Base-by-base conservation (phyloP, 1,284 basidiomycete genomes). In the Malassezia cuniculi region DNA sequence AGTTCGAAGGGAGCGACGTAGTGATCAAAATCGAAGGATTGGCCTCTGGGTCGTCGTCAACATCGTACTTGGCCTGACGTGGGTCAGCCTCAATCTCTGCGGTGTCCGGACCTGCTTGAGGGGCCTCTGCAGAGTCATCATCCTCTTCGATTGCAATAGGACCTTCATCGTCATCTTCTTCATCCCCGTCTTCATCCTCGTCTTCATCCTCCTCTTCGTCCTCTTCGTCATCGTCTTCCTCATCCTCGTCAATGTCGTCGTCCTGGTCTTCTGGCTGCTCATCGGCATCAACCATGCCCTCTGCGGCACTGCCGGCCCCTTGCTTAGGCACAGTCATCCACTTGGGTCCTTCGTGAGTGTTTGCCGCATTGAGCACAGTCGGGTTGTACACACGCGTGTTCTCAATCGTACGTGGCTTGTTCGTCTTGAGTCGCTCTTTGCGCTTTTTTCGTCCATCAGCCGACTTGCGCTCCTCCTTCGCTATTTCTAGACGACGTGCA, bases 311-410 rank as follows among this genome's bases (percentile, higher is more conserved):
- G n/a, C 18, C 28, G 31, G 11, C 24, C 18, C 4, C 42, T 38
- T 48, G 18, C n/a, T n/a, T n/a, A n/a, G n/a, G n/a, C n/a, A n/a
- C n/a, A n/a, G n/a, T n/a, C 57, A 67, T 39, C 70, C 69, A n/a
- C 68, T 10, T 68, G 2, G 75, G 72, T 5, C 71, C 53, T 17
- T 58, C 50, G 33, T 59, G 55, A 15, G 66, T 55, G 38, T 66
- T 57, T 25, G 60, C 47, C 31, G 60, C 57, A 31, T 60, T 61
- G 21, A 69, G 63, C 16, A 81, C 80, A 26, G 82, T 84, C 3
- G 84, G 82, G 56, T 93, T 86, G 66, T 77, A 84, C 67, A 87
- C 79, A 47, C 89, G 78, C 36, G 80, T 83, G 68, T 94, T 95
- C 65, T 97, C 90, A 25, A 95, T 78, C 1, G 90, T 97, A 27